Evolutionary conservation across 2,329 filamentous ascomycete species (phyloP).

Genomic region (Arthroderma uncinatum): DNA sequence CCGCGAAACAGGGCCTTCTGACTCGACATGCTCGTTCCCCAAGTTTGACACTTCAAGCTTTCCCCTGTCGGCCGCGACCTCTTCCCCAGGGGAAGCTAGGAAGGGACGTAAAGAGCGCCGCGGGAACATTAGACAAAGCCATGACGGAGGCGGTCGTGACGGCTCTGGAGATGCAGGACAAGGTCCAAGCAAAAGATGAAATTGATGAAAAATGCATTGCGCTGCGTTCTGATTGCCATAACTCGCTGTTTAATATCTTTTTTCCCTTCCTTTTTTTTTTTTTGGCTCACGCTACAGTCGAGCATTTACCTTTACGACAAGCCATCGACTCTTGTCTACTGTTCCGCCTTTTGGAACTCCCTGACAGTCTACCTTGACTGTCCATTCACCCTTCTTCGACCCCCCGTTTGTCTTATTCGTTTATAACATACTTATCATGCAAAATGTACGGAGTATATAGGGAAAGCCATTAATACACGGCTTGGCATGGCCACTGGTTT

Average conservation of each 20-base stretch:
- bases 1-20: background rate
- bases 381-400: background rate
- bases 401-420: background rate
- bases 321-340: background rate
- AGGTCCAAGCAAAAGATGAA: background rate
- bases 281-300: background rate
- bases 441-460: slow-evolving; percentile 4
- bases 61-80: background rate
- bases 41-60: background rate
- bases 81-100: background rate
- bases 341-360: background rate
- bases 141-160: background rate
- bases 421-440: background rate
- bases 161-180: background rate
- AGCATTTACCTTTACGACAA: background rate
- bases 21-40: slow-evolving; percentile 1
- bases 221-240: background rate
- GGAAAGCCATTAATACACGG: background rate
- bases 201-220: background rate
- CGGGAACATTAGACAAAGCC: background rate
- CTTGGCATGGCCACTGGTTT: background rate
- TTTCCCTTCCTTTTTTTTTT: background rate
- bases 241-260: background rate
- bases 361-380: background rate
- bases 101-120: background rate